These are phyloP conservation scores for Cordyceps militaris DNA, from an alignment of 2,329 filamentous ascomycete species.

Conservation along the genomic window DNA sequence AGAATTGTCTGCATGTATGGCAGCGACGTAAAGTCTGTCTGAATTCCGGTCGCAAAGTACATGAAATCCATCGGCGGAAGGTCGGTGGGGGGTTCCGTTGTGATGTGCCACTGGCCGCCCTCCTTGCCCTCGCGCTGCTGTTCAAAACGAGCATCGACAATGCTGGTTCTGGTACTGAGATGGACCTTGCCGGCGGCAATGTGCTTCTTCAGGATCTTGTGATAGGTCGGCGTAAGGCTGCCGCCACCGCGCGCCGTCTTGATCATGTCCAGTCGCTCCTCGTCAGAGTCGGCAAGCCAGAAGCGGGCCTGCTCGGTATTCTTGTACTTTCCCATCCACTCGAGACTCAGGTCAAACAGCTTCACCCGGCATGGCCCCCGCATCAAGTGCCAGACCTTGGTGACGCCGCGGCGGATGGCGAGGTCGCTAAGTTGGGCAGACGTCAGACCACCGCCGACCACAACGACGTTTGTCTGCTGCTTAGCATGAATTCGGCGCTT, in stretches of 20 bases:
- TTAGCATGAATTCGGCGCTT: conserved; percentile 37
- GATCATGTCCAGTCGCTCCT: conserved; percentile 60
- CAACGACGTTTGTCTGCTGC: conserved; percentile 54
- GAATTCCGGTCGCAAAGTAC: conserved; percentile 68
- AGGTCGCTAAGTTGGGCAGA: conserved; percentile 67
- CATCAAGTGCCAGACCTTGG: conserved; percentile 64
- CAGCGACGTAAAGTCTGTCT: conserved; percentile 53
- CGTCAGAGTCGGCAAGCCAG: conserved; percentile 67
- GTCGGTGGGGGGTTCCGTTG: conserved; percentile 42
- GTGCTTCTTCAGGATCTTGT: conserved; percentile 59
- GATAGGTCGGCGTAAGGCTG: conserved; percentile 64
- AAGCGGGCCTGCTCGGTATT: conserved; percentile 71
- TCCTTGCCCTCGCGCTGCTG: conserved; percentile 29
- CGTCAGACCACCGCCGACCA: conserved; percentile 70
- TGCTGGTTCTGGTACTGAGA: conserved; percentile 50
- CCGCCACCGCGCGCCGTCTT: conserved; percentile 63
- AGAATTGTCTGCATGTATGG: conserved; percentile 55
- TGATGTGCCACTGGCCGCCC: conserved; percentile 33
- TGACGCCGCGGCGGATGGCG: conserved; percentile 56
- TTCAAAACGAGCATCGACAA: conserved; percentile 46
- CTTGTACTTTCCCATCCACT: conserved; percentile 77
- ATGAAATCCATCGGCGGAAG: conserved; percentile 60
- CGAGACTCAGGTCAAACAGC: conserved; percentile 68
- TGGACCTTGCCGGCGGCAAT: conserved; percentile 42
- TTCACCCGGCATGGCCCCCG: conserved; percentile 55